Evolutionary conservation across 768 basidiomycete genomes (phyloP).

Genomic region (Lactifluus piperatus): DNA sequence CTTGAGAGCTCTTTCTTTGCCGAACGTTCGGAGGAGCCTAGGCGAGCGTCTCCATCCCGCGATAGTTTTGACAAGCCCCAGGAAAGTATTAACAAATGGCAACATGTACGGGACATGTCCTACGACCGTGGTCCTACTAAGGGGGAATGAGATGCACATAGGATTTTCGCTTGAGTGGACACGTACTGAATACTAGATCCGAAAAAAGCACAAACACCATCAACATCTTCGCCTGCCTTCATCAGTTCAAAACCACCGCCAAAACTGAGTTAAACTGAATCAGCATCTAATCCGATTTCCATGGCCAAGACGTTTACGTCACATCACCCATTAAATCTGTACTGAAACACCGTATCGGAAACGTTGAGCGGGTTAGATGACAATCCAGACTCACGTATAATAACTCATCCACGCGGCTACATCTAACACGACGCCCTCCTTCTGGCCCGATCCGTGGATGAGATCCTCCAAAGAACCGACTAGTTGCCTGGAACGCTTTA

Average conservation of each 20-base stretch:
- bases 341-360: constrained; percentile 21
- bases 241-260: constrained; percentile 25
- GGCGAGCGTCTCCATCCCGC: background rate
- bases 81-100: background rate
- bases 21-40: background rate
- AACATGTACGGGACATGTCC: background rate
- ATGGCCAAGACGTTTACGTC: constrained; percentile 28
- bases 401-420: constrained; percentile 30
- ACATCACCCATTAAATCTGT: constrained; percentile 43
- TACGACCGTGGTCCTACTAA: background rate
- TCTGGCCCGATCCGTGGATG: background rate
- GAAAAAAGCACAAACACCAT: background rate
- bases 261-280: constrained; percentile 19
- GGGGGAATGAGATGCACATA: background rate
- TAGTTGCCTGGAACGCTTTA: constrained; percentile 28
- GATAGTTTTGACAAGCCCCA: background rate
- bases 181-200: background rate
- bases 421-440: constrained; percentile 24
- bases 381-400: constrained; percentile 29
- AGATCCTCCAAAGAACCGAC: constrained; percentile 21
- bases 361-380: background rate
- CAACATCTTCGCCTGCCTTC: constrained; percentile 15
- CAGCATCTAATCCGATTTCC: background rate
- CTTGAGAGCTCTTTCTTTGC: background rate
- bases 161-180: too few species aligned